Base-by-base conservation (phyloP, 73 alveolate genomes). In the Paramecium sexaurelia region DNA sequence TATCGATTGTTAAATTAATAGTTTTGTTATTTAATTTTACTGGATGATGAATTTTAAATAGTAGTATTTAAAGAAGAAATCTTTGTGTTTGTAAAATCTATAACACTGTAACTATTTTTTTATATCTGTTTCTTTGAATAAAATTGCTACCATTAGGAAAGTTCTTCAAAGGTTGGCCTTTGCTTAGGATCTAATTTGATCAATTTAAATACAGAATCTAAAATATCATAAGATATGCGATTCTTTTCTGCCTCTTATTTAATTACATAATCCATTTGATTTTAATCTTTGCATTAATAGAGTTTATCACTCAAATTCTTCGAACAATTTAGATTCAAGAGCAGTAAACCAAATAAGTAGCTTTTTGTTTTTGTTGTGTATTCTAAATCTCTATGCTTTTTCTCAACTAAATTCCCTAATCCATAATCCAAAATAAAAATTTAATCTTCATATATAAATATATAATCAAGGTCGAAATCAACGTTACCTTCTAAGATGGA, bases 401-500 rank as follows among this genome's bases (percentile, higher is more conserved):
- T 51, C 0, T 0, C 17, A 15, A 51, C 67, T 17, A 51, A 51
- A 13, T 66, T 19, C 7, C 13, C 3, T 37, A 73, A 2, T n/a
- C 87, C 87, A 33, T 73, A 73, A 73, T 73, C 87, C 15, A 73
- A 20, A 29, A 73, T 10, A 73, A 7, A 73, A 7, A 73, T 17
- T n/a, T 73, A 24, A 13, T 35, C 55, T 6, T 73, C 61, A 73
- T 17, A 37, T 20, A 37, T 19, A 73, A 29, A 73, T 5, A 73
- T 35, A 7, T 13, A 73, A n/a, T 73, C 87, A 0, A 19, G 32
- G 15, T 73, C 67, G 20, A 73, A 73, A 73, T 73, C 87, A 32
- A 37, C 5, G 3, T 29, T 35, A 22, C 56, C 57, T 35, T 73
- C 57, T 73, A 29, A 35, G 57, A 29, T 29, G 87, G 87, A 73